Evolutionary conservation across 768 basidiomycete species (phyloP).

Genomic region (Amylocystis lapponica): DNA sequence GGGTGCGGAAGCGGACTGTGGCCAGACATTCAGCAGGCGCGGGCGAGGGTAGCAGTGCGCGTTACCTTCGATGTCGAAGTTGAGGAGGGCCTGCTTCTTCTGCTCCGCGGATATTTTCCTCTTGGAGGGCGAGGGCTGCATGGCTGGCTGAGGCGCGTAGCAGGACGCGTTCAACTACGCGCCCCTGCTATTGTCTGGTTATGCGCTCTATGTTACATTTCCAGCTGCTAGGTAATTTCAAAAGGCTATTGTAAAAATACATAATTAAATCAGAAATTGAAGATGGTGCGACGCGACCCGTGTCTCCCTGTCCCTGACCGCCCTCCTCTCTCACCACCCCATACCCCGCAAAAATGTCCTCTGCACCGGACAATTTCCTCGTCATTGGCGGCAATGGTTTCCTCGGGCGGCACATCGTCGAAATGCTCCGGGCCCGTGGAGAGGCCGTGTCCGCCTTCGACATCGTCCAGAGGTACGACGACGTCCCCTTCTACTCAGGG

Average conservation of each 20-base stretch:
- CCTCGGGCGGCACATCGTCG: conserved; percentile 86
- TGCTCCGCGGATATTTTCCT: conserved; percentile 54
- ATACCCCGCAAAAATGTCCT: conserved; percentile 6
- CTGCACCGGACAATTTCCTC: conserved; percentile 58
- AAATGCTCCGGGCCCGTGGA: conserved; percentile 71
- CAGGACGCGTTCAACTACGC: background rate
- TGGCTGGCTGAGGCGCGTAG: background rate
- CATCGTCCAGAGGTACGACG: conserved; percentile 85
- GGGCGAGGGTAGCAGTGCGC: background rate
- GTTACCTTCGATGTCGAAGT: conserved; percentile 77
- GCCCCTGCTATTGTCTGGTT: background rate
- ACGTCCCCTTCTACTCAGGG: conserved; percentile 82
- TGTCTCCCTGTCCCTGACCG: background rate
- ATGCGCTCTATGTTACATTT: no score
- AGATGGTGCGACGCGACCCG: no score
- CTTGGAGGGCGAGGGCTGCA: conserved; percentile 2
- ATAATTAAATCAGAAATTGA: no score
- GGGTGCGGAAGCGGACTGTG: conserved; percentile 66
- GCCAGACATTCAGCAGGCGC: conserved; percentile 4
- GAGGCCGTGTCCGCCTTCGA: conserved; percentile 86
- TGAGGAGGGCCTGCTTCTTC: conserved; percentile 68
- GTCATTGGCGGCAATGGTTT: conserved; percentile 96
- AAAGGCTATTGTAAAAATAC: no score
- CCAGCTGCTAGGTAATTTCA: no score
- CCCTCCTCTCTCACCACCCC: background rate